Evolutionary conservation across 2,329 filamentous ascomycete genomes (phyloP).

Genomic region (Chaetomiaceae sp.): DNA sequence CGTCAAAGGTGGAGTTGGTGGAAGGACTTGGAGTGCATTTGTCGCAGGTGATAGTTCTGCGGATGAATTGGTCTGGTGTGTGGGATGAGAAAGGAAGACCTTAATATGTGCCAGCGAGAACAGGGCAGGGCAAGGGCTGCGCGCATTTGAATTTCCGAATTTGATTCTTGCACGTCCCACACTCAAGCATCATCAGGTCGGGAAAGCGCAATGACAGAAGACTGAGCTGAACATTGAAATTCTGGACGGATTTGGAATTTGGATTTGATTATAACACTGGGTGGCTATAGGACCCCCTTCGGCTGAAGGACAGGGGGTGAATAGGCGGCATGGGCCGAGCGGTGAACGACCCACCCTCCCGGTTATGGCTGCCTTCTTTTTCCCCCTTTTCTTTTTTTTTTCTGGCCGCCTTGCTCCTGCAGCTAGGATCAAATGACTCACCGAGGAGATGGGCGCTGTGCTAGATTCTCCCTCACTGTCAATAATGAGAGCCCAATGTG

Average conservation of each 20-base stretch:
- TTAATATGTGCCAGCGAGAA: background rate
- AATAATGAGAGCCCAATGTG: background rate
- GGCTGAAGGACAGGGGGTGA: background rate
- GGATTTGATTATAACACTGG: background rate
- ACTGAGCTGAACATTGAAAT: background rate
- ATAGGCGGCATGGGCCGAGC: background rate
- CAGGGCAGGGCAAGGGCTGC: background rate
- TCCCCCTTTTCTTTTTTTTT: too few relatives aligned
- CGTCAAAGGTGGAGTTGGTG: background rate
- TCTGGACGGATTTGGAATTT: background rate
- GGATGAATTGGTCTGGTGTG: background rate
- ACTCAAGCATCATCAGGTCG: background rate
- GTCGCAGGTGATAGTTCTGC: background rate
- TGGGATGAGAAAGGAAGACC: background rate
- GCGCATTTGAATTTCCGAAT: background rate
- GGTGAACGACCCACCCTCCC: constrained; percentile 2
- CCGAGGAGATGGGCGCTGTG: background rate
- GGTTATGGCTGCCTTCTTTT: constrained; percentile 11
- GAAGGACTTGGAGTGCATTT: background rate
- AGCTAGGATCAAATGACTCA: constrained; percentile 10
- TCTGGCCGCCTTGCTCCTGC: background rate
- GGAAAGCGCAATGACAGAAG: background rate
- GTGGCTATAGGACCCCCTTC: background rate
- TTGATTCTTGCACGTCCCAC: background rate
- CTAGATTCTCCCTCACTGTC: too few relatives aligned